Conservation (phyloP, 129 eudicot genomes). For the Erigeron canadensis region DNA sequence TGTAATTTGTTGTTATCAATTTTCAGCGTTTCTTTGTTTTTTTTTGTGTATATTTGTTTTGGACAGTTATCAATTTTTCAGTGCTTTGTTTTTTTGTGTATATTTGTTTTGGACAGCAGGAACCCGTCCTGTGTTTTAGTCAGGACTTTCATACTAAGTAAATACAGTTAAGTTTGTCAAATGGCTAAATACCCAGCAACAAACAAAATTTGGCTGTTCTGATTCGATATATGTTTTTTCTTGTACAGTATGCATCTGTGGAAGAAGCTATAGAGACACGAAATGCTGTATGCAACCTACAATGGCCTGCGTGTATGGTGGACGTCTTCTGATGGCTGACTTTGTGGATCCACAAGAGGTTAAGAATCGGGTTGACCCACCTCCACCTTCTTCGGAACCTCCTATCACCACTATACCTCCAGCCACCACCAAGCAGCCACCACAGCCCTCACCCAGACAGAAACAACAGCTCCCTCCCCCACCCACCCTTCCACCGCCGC, state of each 20-base stretch:
- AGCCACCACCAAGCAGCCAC: slow-evolving; percentile 14
- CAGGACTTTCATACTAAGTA: too few species aligned
- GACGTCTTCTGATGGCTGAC: slow-evolving; percentile 74
- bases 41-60: neutral
- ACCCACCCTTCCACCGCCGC: slow-evolving; percentile 37
- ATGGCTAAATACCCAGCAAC: too few species aligned
- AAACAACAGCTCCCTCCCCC: slow-evolving; percentile 31
- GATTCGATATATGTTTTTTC: neutral
- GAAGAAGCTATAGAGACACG: slow-evolving; percentile 93
- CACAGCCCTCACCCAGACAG: slow-evolving; percentile 29
- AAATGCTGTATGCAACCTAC: slow-evolving; percentile 84
- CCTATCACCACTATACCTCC: slow-evolving; percentile 35
- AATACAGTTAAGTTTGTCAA: too few species aligned
- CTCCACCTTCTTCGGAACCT: slow-evolving; percentile 47
- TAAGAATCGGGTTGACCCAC: slow-evolving; percentile 60
- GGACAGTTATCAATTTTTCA: too few species aligned
- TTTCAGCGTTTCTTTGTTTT: neutral
- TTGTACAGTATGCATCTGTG: slow-evolving; percentile 68
- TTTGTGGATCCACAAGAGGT: slow-evolving; percentile 95
- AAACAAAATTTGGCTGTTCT: neutral
- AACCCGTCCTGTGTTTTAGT: too few species aligned
- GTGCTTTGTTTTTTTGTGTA: too few species aligned
- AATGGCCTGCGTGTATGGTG: slow-evolving; percentile 92
- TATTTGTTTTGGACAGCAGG: too few species aligned
- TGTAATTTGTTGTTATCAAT: neutral